Evolutionary conservation across 352 stramenopile genomes (phyloP), one percentile per base, ranked within the genome.

Genomic region (Phytophthora palmivora): DNA sequence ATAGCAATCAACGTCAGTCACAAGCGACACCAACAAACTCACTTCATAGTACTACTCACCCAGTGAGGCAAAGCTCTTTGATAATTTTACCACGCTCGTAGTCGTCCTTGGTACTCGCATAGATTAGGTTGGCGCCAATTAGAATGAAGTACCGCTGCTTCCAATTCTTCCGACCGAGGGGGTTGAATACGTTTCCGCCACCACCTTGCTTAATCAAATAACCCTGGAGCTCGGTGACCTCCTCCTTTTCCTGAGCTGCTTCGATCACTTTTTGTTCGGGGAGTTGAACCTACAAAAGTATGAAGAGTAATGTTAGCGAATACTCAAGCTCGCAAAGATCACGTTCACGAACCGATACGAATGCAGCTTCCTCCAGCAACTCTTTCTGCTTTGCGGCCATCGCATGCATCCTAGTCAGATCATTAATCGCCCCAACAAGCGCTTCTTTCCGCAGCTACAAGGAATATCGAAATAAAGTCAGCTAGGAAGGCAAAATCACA

Each of bases 101-200:
- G 42, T 96, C 87, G 54, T 96, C 87, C 41, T 94, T 94, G 0
- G 85, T 91, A 58, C 84, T 92, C 1, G 87, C 87, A 51, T 96
- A 96, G 45, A 88, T 84, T 37, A 96, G 63, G 26, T 78, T 89
- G 18, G 73, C 56, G 2, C 79, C 82, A 21, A 79, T 79, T 22
- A 96, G 70, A 61, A 94, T 91, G 58, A 96, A 96, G 67, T 94
- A 96, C 26, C 87, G 77, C 58, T 94, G 85, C 69, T 96, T 96
- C 87, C 87, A 96, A 64, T 94, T 94, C 46, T 88, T 88, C n/a
- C 87, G 64, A 0, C 85, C 80, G 1, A 96, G 74, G 1, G 83
- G 83, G 32, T 92, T 94, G 19, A 92, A 81, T 8, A 82, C 78
- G 39, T 89, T 89, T 8, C 87, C 81, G 24, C 87, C 87, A 45